Percentiles rank a stretch among this genome's conserved stretches.
Conservation (phyloP, 257 asterid genomes). For the Solanum chaucha region DNA sequence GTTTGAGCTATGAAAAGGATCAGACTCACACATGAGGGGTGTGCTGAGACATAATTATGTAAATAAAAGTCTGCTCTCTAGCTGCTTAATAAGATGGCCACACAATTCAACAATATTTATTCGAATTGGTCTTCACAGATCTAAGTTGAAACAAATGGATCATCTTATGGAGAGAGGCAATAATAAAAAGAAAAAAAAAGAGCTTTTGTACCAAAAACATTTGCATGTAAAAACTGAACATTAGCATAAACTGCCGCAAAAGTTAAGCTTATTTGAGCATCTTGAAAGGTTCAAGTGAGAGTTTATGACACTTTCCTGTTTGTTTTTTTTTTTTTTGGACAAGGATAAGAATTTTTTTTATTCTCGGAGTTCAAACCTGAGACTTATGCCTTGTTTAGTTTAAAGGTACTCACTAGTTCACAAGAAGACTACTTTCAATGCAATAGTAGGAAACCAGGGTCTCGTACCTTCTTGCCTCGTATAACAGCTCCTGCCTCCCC, state of each 20-base stretch:
- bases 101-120: neutral
- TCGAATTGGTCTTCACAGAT: neutral
- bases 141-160: neutral
- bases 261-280: neutral
- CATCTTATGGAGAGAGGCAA: neutral
- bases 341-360: neutral
- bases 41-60: neutral
- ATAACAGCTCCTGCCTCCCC: conserved; percentile 22
- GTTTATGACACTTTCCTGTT: neutral
- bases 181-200: neutral
- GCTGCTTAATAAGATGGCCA: neutral
- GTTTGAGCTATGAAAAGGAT: neutral
- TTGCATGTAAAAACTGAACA: neutral
- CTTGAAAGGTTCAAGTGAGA: neutral
- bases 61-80: neutral
- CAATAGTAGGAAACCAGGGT: neutral
- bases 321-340: neutral
- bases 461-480: conserved; percentile 12
- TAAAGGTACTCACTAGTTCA: neutral
- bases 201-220: neutral
- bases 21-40: neutral
- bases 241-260: neutral
- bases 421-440: neutral
- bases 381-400: neutral
- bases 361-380: neutral